phyloP scores from a whole-genome alignment of 1,284 basidiomycete genomes.

The Moesziomyces globuligerus region DNA sequence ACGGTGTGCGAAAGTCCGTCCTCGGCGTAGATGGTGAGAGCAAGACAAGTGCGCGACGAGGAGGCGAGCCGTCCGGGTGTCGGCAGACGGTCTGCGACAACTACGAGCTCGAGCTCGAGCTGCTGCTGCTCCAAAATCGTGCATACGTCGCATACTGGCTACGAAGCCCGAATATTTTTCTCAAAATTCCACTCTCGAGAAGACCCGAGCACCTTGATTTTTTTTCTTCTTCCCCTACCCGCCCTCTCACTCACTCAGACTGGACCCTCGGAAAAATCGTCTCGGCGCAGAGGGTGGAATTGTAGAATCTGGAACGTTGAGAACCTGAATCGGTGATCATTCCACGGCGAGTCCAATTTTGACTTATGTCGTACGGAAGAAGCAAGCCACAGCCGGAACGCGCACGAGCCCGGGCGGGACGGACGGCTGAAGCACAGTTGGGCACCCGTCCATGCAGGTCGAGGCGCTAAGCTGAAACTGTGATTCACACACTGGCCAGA shows the following conservation, averaged over 20 bases:
- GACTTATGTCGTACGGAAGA: neutral
- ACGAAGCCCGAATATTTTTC: neutral
- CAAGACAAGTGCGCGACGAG: neutral
- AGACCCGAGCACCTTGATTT: neutral
- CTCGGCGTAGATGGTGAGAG: slow-evolving; percentile 4
- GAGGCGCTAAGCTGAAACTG: neutral
- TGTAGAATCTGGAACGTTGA: neutral
- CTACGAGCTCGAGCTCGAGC: neutral
- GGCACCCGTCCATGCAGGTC: neutral
- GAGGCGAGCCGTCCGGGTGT: neutral
- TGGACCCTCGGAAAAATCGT: neutral
- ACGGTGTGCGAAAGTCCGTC: slow-evolving; percentile 2
- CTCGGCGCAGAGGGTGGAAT: neutral
- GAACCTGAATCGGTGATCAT: neutral
- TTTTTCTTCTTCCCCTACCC: neutral
- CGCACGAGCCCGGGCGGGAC: neutral
- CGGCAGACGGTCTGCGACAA: neutral
- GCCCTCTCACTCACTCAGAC: too few relatives aligned
- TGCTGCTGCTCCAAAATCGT: neutral
- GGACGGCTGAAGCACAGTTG: neutral
- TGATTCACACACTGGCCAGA: too few relatives aligned
- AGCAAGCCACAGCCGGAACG: too few relatives aligned
- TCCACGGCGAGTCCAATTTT: neutral
- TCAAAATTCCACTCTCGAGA: neutral
- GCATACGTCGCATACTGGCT: neutral